Evolutionary conservation across 2,329 filamentous ascomycete genomes (phyloP).

Genomic region (Acephala macrosclerotiorum): DNA sequence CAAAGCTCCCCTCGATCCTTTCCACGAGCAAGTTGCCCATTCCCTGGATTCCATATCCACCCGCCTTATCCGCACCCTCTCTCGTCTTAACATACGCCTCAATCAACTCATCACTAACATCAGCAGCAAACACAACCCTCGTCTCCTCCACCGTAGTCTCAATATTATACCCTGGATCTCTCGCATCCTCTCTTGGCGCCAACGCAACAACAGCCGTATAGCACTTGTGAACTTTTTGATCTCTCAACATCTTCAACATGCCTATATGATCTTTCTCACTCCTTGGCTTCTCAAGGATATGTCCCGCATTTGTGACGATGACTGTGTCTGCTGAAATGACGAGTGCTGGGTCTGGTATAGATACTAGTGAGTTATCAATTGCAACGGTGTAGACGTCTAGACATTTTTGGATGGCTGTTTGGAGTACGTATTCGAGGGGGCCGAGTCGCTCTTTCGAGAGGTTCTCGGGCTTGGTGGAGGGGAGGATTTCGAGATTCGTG

Average conservation of each 20-base stretch:
- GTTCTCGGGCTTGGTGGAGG: constrained; percentile 85
- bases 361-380: constrained; percentile 48
- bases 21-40: constrained; percentile 87
- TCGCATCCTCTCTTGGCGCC: constrained; percentile 79
- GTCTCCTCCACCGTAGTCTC: constrained; percentile 89
- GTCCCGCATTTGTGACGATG: constrained; percentile 77
- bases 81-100: constrained; percentile 81
- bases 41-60: constrained; percentile 94
- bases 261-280: constrained; percentile 80
- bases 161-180: constrained; percentile 85
- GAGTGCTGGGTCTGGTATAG: constrained; percentile 72
- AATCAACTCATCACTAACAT: constrained; percentile 83
- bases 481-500: constrained; percentile 80
- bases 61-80: constrained; percentile 95
- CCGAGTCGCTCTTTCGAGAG: constrained; percentile 76
- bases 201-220: constrained; percentile 87
- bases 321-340: constrained; percentile 93
- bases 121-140: constrained; percentile 81
- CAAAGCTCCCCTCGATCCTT: constrained; percentile 85
- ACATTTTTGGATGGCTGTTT: constrained; percentile 85
- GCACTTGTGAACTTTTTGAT: constrained; percentile 80
- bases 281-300: constrained; percentile 90
- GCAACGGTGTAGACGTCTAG: constrained; percentile 65
- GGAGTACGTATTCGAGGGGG: constrained; percentile 89
- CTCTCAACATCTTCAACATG: constrained; percentile 84